Conservation (phyloP, 768 basidiomycete species). For the Tephrocybe sp. region DNA sequence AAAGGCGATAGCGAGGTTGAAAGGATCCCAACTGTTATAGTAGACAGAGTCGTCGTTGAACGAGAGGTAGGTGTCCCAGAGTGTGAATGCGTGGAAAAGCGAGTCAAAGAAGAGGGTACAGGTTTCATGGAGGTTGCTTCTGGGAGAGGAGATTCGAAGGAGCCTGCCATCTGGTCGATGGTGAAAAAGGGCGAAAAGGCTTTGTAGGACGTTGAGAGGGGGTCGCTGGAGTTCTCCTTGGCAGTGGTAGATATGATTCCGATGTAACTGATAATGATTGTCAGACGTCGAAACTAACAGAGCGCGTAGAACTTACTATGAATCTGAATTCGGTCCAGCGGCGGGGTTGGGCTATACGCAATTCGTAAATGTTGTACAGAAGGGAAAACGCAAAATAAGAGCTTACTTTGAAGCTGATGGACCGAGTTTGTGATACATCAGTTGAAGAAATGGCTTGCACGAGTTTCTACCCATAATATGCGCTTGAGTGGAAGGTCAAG, state of each 20-base stretch:
- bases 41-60: slow-evolving; percentile 33
- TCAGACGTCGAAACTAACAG: neutral
- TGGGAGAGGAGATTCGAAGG: slow-evolving; percentile 48
- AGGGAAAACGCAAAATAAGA: neutral
- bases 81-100: slow-evolving; percentile 16
- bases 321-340: slow-evolving; percentile 55
- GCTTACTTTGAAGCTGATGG: slow-evolving; percentile 59
- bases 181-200: slow-evolving; percentile 60
- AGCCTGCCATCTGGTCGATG: slow-evolving; percentile 60
- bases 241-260: slow-evolving; percentile 46
- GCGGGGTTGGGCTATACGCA: slow-evolving; percentile 48
- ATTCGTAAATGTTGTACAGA: neutral
- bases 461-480: slow-evolving; percentile 39
- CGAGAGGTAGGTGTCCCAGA: slow-evolving; percentile 29
- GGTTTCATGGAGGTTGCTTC: slow-evolving; percentile 47
- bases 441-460: slow-evolving; percentile 57
- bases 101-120: slow-evolving; percentile 39
- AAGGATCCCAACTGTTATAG: slow-evolving; percentile 38
- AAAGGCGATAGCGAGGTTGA: slow-evolving; percentile 23
- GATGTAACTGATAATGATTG: slow-evolving; percentile 50
- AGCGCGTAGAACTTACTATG: slow-evolving; percentile 45
- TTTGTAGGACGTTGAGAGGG: slow-evolving; percentile 28
- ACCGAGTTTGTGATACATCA: slow-evolving; percentile 46
- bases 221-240: slow-evolving; percentile 26
- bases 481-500: slow-evolving; percentile 1